These are phyloP conservation scores for Trametes maxima DNA, from an alignment of 768 basidiomycete species.

Conservation along the genomic window DNA sequence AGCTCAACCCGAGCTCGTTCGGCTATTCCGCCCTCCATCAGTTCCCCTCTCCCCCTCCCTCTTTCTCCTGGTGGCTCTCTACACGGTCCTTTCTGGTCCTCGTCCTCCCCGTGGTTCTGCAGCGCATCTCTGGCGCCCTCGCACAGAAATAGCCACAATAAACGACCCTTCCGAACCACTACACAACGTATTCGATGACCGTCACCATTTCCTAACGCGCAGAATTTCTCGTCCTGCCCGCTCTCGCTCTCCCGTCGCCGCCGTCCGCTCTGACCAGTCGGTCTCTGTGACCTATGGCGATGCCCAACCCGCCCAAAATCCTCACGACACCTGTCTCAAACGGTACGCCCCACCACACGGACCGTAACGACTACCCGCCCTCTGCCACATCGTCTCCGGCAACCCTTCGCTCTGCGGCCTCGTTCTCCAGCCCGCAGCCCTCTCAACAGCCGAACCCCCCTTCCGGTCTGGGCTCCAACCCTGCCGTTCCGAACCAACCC, in stretches of 20 bases:
- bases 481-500: conserved; percentile 35
- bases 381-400: conserved; percentile 25
- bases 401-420: conserved; percentile 21
- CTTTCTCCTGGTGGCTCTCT: conserved; percentile 7
- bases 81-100: conserved; percentile 16
- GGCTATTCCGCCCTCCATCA: conserved; percentile 16
- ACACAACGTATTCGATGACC: not conserved
- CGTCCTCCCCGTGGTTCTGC: not conserved
- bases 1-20: not conserved
- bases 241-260: not conserved
- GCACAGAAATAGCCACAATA: conserved; percentile 8
- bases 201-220: conserved; percentile 10
- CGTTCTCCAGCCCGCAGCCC: conserved; percentile 25
- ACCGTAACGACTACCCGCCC: conserved; percentile 23
- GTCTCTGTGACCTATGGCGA: conserved; percentile 14
- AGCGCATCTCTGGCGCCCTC: not conserved
- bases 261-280: not conserved
- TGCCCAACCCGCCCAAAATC: conserved; percentile 17
- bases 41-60: conserved; percentile 3
- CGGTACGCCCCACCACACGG: conserved; percentile 23
- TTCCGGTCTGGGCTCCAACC: conserved; percentile 18
- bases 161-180: not conserved
- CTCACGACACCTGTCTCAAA: conserved; percentile 19
- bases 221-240: conserved; percentile 6
- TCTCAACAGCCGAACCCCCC: conserved; percentile 24